Conservation (phyloP, 75 land plant genomes). For the Cupressus sempervirens region DNA sequence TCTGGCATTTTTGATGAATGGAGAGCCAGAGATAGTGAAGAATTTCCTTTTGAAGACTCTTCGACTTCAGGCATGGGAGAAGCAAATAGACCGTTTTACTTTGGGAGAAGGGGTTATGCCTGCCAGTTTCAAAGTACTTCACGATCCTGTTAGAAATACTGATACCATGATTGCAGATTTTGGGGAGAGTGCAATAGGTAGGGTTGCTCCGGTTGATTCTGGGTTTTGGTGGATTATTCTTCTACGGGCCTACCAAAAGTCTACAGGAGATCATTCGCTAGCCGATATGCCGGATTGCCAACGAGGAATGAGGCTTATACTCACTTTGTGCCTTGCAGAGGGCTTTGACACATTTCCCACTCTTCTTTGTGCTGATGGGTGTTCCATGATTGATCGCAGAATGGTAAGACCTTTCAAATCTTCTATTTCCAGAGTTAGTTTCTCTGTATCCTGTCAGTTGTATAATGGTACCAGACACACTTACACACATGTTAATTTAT, state of each 20-base stretch:
- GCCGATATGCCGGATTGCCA: conserved; percentile 49
- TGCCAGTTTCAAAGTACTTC: conserved; percentile 71
- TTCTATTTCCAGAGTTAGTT: not conserved
- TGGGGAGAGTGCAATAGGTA: conserved; percentile 50
- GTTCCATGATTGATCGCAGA: conserved; percentile 64
- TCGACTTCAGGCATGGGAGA: conserved; percentile 79
- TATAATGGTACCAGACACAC: not conserved
- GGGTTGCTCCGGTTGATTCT: conserved; percentile 52
- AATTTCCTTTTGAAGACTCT: conserved; percentile 67
- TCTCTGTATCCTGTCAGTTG: not conserved
- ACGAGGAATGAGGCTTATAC: conserved; percentile 41
- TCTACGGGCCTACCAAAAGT: conserved; percentile 42
- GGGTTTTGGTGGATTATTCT: conserved; percentile 61
- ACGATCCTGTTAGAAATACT: conserved; percentile 46
- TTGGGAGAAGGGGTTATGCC: conserved; percentile 76
- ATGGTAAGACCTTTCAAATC: conserved; percentile 24
- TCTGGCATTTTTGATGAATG: conserved; percentile 66
- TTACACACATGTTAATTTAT: not conserved
- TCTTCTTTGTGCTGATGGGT: conserved; percentile 50
- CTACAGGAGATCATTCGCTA: conserved; percentile 39
- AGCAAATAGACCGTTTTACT: conserved; percentile 55
- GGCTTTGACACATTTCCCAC: conserved; percentile 58
- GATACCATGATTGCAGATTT: conserved; percentile 58
- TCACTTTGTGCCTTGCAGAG: conserved; percentile 41
- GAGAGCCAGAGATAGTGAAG: conserved; percentile 70